These are phyloP conservation scores for Malania oleifera DNA, from an alignment of 164 flowering plant genomes.

Conservation along the genomic window DNA sequence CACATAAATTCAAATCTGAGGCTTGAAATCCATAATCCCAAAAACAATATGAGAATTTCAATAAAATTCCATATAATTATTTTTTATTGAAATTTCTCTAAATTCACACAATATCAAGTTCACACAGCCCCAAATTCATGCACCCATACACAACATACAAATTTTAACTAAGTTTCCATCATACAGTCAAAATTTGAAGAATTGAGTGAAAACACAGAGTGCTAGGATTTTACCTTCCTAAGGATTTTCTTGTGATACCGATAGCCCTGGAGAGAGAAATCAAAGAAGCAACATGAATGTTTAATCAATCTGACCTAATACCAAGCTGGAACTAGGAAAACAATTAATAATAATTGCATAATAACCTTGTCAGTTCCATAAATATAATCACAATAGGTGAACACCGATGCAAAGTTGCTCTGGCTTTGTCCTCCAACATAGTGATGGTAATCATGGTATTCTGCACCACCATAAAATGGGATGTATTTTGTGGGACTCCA, in stretches of 20 bases:
- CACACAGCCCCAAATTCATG: no score
- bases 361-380: conserved; percentile 96
- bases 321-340: background rate
- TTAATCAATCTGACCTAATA: background rate
- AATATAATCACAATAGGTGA: conserved; percentile 93
- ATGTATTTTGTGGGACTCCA: conserved; percentile 75
- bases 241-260: conserved; percentile 76
- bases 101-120: no score
- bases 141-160: no score
- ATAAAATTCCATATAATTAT: no score
- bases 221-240: conserved; percentile 39
- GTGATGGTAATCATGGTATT: conserved; percentile 95
- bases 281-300: conserved; percentile 3
- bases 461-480: conserved; percentile 96
- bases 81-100: no score
- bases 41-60: no score
- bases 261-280: conserved; percentile 51
- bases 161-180: background rate
- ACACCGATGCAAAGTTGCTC: conserved; percentile 86
- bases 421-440: conserved; percentile 95
- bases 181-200: background rate
- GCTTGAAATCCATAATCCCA: no score
- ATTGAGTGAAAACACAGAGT: background rate
- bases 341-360: background rate
- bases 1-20: no score